Evolutionary conservation across 305 asterid species (phyloP).

Genomic region (Stenogyne calaminthoides): DNA sequence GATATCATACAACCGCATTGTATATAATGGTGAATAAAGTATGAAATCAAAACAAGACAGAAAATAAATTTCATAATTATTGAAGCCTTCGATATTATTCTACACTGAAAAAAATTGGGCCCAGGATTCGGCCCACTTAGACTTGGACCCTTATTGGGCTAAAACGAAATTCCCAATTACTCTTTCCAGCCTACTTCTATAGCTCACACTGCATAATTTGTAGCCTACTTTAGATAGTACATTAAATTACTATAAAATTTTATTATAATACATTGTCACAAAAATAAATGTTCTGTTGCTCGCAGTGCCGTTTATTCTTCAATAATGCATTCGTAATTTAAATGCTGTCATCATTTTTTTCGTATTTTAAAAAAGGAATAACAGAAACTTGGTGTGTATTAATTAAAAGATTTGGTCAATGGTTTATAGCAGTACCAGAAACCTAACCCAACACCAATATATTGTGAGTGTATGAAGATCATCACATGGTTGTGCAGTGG

Average conservation of each 20-base stretch:
- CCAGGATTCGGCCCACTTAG: neutral
- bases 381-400: slow-evolving; percentile 10
- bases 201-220: neutral
- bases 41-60: neutral
- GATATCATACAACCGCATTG: neutral
- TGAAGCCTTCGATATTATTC: neutral
- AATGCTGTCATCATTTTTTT: neutral
- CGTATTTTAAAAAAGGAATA: neutral
- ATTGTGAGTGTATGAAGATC: slow-evolving; percentile 1
- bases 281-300: neutral
- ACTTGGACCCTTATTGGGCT: neutral
- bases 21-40: neutral
- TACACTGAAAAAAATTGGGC: neutral
- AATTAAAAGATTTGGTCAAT: slow-evolving; percentile 39
- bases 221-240: neutral
- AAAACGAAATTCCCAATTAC: neutral
- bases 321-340: neutral
- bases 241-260: neutral
- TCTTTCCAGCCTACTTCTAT: neutral
- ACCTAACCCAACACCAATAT: slow-evolving; percentile 12
- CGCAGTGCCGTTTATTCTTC: slow-evolving; percentile 7
- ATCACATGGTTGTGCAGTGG: slow-evolving; percentile 48
- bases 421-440: slow-evolving; percentile 18
- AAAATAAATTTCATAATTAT: neutral
- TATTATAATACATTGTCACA: neutral